Base-by-base conservation (phyloP, 768 basidiomycete species). In the Russula sp. region DNA sequence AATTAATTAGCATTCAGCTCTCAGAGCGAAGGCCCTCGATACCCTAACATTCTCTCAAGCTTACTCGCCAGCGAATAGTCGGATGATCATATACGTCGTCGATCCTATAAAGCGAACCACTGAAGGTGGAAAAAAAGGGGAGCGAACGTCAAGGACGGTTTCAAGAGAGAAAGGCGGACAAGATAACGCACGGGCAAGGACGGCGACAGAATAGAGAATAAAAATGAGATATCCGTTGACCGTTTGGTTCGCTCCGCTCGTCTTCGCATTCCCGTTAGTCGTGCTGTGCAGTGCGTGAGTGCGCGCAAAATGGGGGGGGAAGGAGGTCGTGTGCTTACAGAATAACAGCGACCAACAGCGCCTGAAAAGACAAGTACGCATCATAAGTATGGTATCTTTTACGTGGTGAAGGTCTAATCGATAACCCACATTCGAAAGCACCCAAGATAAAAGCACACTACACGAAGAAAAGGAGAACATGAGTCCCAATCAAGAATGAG, bases 201-300 rank as follows among this genome's bases (percentile, higher is more conserved):
- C 85, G 6, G 88, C 90, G 48, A 96, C 92, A 1, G 90, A 91
- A 74, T 86, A 94, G 58, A 98, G 73, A 62, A 97, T 77, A 71
- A 94, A 92, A 16, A 86, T 82, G 87, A 96, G 89, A 71, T 96
- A 96, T 2, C 90, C 91, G 58, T 83, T 85, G 3, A 93, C 89
- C 34, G 84, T 79, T 1, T 72, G 72, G 32, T 76, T 76, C 2
- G 82, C 81, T 20, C 79, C 75, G 7, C 71, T 70, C 49, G 72
- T 75, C 35, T 79, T 72, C 2, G 85, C 80, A 35, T 75, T 83
- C 25, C 76, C 78, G 11, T 81, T 83, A 62, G 83, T 75, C 25
- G 80, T 73, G 55, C 78, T 76, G 68, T 59, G 14, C 14, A 49
- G 41, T 35, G 43, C 34, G 48, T 63, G 13, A 58, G 58, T 42